Base-by-base conservation (phyloP, 352 stramenopile genomes). In the Globisporangium recalcitrans region DNA sequence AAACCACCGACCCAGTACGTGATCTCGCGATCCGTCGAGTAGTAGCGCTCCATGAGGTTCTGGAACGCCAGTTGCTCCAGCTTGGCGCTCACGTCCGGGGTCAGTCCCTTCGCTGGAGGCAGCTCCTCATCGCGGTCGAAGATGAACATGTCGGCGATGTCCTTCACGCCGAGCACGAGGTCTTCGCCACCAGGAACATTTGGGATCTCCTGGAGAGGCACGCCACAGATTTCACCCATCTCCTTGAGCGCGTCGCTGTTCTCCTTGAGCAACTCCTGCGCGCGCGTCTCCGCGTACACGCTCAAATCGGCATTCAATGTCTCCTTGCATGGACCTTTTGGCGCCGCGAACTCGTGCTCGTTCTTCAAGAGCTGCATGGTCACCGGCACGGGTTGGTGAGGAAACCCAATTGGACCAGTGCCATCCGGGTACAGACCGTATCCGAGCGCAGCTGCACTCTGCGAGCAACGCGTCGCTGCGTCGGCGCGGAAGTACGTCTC, bases 1-100 rank as follows among this genome's bases (percentile, higher is more conserved):
- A 93, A 93, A 16, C 82, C 85, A 40, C 82, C 85, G 46, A 88
- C 80, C 85, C 85, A 93, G 74, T 93, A 93, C 51, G 85, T 93
- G 63, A 93, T 77, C 59, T 78, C 73, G 36, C 82, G 82, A 24
- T 88, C 78, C 21, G 85, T 90, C 22, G 79, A 78, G 70, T 91
- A 93, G 66, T 93, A 93, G 48, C 85, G 70, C 65, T 93, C 85
- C 85, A 93, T 92, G 54, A 93, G 81, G 67, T 90, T 89, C 10
- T 74, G 82, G 68, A 93, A 92, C 40, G 82, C 82, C 34, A 93
- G 67, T 42, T 85, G 67, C 64, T 91, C 79, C 21, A 93, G 64
- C 31, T 85, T 56, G 13, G 68, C 62, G 51, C 78, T 82, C 24
- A 82, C 60, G 14, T 85, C 75, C 19, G 75, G 55, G 10, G 78